phyloP scores from a whole-genome alignment of 139 green algal genomes.

The Astrephomene gubernaculifera region DNA sequence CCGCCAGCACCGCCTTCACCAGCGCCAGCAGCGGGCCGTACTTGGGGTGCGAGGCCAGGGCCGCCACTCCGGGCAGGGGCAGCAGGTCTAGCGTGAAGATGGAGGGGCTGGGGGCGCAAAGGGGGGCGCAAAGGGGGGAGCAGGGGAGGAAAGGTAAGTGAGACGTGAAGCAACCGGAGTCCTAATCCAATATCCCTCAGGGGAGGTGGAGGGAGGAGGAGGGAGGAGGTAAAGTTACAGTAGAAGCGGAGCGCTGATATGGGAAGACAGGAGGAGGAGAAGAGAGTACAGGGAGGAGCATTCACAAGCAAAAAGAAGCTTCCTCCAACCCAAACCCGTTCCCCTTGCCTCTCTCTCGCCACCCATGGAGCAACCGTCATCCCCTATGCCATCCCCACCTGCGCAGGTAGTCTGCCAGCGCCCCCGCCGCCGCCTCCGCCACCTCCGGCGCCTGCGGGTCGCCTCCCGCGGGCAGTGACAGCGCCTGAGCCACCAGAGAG shows the following conservation, averaged over 20 bases:
- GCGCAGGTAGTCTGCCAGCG: slow-evolving; percentile 35
- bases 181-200: no score
- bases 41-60: slow-evolving; percentile 44
- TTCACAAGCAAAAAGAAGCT: no score
- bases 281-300: no score
- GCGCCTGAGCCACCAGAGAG: slow-evolving; percentile 48
- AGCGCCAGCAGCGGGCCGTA: slow-evolving; percentile 50
- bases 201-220: no score
- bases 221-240: no score
- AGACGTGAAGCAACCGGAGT: no score
- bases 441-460: slow-evolving; percentile 40
- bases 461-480: slow-evolving; percentile 38
- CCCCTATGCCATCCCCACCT: no score
- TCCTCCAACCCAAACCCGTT: no score
- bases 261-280: no score
- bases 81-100: slow-evolving; percentile 52
- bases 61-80: slow-evolving; percentile 53
- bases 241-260: no score
- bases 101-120: slow-evolving; percentile 16
- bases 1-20: slow-evolving; percentile 54
- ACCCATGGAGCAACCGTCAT: no score
- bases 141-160: background rate
- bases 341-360: no score
- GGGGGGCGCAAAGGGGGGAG: background rate
- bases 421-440: slow-evolving; percentile 18